A percentile compares a stretch with the other conserved stretches of the same genome.
These are phyloP conservation scores for Phytophthora nicotianae DNA, from an alignment of 352 stramenopile genomes.

Conservation along the genomic window DNA sequence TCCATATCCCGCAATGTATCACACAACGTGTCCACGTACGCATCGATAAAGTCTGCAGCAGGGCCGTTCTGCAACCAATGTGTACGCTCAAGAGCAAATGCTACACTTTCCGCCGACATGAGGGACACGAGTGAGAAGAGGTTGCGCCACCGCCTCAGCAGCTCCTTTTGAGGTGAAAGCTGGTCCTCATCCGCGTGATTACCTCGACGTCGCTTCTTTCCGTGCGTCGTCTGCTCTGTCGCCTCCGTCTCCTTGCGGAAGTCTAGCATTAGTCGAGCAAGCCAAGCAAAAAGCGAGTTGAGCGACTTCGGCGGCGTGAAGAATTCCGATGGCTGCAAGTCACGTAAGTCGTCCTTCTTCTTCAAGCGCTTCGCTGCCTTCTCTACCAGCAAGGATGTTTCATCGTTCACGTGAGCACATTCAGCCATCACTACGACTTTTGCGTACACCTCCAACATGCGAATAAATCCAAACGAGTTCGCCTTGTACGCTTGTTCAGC, in stretches of 20 bases:
- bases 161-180: constrained; percentile 39
- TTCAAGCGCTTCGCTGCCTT: constrained; percentile 48
- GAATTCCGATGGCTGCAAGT: constrained; percentile 64
- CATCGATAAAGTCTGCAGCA: constrained; percentile 51
- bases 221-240: constrained; percentile 41
- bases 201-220: constrained; percentile 56
- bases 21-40: constrained; percentile 51
- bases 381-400: constrained; percentile 49
- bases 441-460: constrained; percentile 73
- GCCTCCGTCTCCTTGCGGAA: constrained; percentile 48
- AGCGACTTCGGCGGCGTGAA: constrained; percentile 62
- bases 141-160: constrained; percentile 72
- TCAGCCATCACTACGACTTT: constrained; percentile 64
- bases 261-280: constrained; percentile 54
- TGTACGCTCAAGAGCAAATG: constrained; percentile 61
- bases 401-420: constrained; percentile 52
- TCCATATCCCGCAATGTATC: constrained; percentile 55
- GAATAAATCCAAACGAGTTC: constrained; percentile 68
- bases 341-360: constrained; percentile 47
- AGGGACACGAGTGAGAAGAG: constrained; percentile 70
- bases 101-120: constrained; percentile 64
- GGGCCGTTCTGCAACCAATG: constrained; percentile 43
- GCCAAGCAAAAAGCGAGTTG: constrained; percentile 53
- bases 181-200: constrained; percentile 39
- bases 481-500: constrained; percentile 46